These are phyloP conservation scores for Ganoderma multipileum DNA, from an alignment of 1,284 basidiomycete species.

Conservation along the genomic window DNA sequence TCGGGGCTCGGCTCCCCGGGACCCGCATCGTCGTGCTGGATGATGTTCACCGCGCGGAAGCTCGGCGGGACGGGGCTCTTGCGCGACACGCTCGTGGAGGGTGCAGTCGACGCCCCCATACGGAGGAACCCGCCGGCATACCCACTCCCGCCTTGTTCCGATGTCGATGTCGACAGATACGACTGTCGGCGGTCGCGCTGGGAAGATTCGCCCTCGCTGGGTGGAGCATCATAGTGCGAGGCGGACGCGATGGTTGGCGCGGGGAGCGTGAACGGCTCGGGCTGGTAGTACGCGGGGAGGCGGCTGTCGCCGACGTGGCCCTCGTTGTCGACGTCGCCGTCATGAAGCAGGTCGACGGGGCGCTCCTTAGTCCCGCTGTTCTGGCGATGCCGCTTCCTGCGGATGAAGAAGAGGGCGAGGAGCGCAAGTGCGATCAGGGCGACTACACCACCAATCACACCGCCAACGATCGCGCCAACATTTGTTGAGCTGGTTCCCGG, in stretches of 20 bases:
- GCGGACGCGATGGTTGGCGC: constrained; percentile 56
- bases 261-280: constrained; percentile 75
- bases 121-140: constrained; percentile 25
- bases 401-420: constrained; percentile 57
- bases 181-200: constrained; percentile 33
- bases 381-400: constrained; percentile 49
- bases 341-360: constrained; percentile 68
- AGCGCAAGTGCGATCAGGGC: constrained; percentile 52
- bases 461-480: constrained; percentile 72
- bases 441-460: constrained; percentile 68
- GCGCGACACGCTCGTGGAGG: constrained; percentile 46
- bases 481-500: constrained; percentile 44
- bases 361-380: constrained; percentile 52
- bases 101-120: constrained; percentile 28
- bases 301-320: constrained; percentile 43
- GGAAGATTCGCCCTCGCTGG: neutral
- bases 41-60: constrained; percentile 76
- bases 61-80: constrained; percentile 51
- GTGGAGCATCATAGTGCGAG: constrained; percentile 25
- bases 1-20: constrained; percentile 42
- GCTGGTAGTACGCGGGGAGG: constrained; percentile 71
- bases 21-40: constrained; percentile 85
- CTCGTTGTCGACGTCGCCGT: constrained; percentile 57
- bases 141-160: constrained; percentile 15
- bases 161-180: constrained; percentile 34